Evolutionary conservation across 2,329 filamentous ascomycete genomes (phyloP), one percentile per base, ranked within the genome.

Genomic region (Venturia effusa): DNA sequence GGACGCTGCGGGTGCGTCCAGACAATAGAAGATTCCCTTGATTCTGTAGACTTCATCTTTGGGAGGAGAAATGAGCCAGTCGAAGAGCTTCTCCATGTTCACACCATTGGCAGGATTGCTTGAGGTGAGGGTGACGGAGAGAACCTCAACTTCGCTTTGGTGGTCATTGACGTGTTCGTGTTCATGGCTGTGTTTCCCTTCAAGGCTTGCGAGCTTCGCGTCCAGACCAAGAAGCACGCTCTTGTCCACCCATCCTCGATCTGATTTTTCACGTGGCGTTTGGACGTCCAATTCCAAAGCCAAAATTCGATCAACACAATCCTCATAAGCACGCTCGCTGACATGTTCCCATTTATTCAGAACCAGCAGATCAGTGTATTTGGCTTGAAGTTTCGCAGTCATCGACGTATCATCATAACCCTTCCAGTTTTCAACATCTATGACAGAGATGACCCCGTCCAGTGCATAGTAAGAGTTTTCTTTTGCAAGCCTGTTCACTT

Each of bases 1-100:
- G 13, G 76, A 81, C 3, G 81, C 80, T 59, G 77, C 76, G 1
- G 79, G 78, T 0, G 78, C 76, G 0, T 74, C 76, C 0, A 76
- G 66, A 67, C 75, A 54, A 74, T 80, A 80, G 8, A 88, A 67
- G 4, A 87, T 78, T 0, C 83, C 90, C 75, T 99, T 99, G 74
- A 99, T 97, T 64, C 94, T 86, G 77, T 97, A 99, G 11, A 96
- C 85, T 72, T 97, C 92, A 68, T 99, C 94, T 73, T 95, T 96
- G 0, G 92, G 89, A 0, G 93, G 89, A 0, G 84, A 76, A 59
- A 81, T 79, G 39, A 97, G 81, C 1, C 97, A 78, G 11, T 78
- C 77, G 64, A 86, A 80, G 8, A 96, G 81, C 67, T 88, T 79
- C 19, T 74, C 71, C 30, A 84, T 81, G 64, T 84, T 79, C 0